phyloP scores from a whole-genome alignment of 2,329 filamentous ascomycete species.

The Ramichloridium luteum region DNA sequence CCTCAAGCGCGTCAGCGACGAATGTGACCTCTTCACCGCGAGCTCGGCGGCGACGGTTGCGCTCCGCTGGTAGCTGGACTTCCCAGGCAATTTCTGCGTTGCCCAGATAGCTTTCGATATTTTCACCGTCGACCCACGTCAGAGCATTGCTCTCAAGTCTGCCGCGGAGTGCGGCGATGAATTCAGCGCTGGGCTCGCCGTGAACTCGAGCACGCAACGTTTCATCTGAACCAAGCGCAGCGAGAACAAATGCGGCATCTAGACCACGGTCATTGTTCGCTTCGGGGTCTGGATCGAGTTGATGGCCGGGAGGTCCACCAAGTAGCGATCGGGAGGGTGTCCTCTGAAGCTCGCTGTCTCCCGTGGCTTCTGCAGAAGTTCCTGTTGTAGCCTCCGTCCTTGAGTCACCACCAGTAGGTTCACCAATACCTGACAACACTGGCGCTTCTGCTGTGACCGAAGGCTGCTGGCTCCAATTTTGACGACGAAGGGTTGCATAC shows the following conservation, averaged over 20 bases:
- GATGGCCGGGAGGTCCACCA: constrained; percentile 10
- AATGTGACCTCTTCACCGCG: constrained; percentile 11
- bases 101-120: constrained; percentile 6
- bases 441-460: background rate
- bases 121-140: constrained; percentile 4
- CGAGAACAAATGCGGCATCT: constrained; percentile 12
- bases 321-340: background rate
- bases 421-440: too few species aligned
- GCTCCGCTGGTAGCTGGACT: constrained; percentile 11
- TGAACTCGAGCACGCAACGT: constrained; percentile 2
- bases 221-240: constrained; percentile 5
- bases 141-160: constrained; percentile 6
- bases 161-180: background rate
- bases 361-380: background rate
- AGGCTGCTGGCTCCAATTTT: constrained; percentile 15
- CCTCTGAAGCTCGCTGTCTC: background rate
- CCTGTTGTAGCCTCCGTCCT: background rate
- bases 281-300: constrained; percentile 10
- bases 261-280: constrained; percentile 12
- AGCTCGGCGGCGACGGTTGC: constrained; percentile 9
- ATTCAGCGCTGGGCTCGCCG: background rate
- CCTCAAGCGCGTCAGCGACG: constrained; percentile 7
- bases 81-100: constrained; percentile 9
- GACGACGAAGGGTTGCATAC: constrained; percentile 18
- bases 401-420: too few species aligned